Base-by-base conservation (phyloP, 140 eudicot genomes). In the Stevia rebaudiana region DNA sequence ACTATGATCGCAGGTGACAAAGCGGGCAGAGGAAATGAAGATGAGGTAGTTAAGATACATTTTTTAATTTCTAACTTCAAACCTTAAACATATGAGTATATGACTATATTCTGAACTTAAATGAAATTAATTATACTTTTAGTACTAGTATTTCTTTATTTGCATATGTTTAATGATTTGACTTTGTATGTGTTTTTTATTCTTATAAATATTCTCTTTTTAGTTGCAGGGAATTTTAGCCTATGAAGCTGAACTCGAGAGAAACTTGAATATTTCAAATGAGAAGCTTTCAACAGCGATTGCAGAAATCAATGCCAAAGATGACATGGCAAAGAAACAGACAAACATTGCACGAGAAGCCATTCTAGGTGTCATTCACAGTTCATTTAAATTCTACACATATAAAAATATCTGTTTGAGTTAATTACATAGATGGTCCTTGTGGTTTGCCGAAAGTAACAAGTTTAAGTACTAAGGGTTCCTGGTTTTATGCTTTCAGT, bases 271-370 rank as follows among this genome's bases (percentile, higher is more conserved):
- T 65, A 66, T 72, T 47, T 75, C 79, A 70, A 81, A 64, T 23
- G 87, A 79, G 42, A 85, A 83, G 75, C 96, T 87, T 72, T 78
- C 96, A 31, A 51, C 71, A 6, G 94, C 89, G 62, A 78, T 80
- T 48, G 42, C 89, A 16, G 95, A 92, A 53, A 79, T 86, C 56
- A 79, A 73, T 37, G 79, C 81, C 58, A 92, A 83, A 76, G 96
- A 91, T 70, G 84, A 80, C 57, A 63, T 87, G 44, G 84, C 83
- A 6, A 75, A 73, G 71, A 81, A 87, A 65, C 90, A 87, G 72
- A 76, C 84, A 28, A 80, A 77, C 79, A 82, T 84, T 73, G 92
- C 94, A 11, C 86, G 86, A 64, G 98, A 92, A 77, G 98, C 98
- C 47, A 79, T 85, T 75, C 84, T 91, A 82, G 96, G 98, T 92